Evolutionary conservation across 2,329 filamentous ascomycete genomes (phyloP).

Genomic region (Dissoconium aciculare): DNA sequence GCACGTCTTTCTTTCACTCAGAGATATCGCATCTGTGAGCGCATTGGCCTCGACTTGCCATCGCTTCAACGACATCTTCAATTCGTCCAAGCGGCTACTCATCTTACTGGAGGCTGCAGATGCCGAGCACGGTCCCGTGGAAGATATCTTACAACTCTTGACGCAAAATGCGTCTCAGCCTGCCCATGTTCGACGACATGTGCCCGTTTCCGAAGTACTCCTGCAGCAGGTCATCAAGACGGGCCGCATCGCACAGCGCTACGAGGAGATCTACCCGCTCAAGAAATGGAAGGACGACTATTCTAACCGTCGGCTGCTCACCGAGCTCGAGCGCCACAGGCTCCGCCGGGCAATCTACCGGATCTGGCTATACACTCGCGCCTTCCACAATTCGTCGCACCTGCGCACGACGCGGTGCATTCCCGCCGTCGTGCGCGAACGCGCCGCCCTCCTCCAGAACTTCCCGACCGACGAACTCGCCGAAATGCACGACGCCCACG

Average conservation of each 20-base stretch:
- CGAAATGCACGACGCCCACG: constrained; percentile 44
- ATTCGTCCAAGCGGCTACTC: constrained; percentile 38
- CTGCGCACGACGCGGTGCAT: constrained; percentile 36
- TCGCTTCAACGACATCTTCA: constrained; percentile 39
- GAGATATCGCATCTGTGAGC: constrained; percentile 38
- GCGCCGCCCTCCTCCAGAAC: constrained; percentile 43
- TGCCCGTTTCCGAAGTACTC: constrained; percentile 40
- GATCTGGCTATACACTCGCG: constrained; percentile 44
- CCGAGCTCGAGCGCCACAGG: constrained; percentile 33
- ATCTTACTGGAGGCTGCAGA: constrained; percentile 41
- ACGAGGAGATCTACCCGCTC: constrained; percentile 46
- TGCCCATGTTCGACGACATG: constrained; percentile 38
- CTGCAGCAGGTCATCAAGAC: constrained; percentile 40
- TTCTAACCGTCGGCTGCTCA: constrained; percentile 40
- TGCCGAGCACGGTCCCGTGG: constrained; percentile 41
- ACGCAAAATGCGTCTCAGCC: constrained; percentile 47
- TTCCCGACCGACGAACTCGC: constrained; percentile 42
- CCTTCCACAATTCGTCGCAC: constrained; percentile 41
- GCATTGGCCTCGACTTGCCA: constrained; percentile 40
- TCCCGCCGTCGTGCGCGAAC: constrained; percentile 34
- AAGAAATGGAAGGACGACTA: constrained; percentile 48
- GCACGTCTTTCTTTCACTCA: constrained; percentile 41
- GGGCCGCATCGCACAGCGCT: constrained; percentile 41
- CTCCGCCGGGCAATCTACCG: constrained; percentile 45
- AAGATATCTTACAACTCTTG: constrained; percentile 44